These are phyloP conservation scores for Austroboletus rostrupii DNA, from an alignment of 1,284 basidiomycete genomes.

Conservation along the genomic window DNA sequence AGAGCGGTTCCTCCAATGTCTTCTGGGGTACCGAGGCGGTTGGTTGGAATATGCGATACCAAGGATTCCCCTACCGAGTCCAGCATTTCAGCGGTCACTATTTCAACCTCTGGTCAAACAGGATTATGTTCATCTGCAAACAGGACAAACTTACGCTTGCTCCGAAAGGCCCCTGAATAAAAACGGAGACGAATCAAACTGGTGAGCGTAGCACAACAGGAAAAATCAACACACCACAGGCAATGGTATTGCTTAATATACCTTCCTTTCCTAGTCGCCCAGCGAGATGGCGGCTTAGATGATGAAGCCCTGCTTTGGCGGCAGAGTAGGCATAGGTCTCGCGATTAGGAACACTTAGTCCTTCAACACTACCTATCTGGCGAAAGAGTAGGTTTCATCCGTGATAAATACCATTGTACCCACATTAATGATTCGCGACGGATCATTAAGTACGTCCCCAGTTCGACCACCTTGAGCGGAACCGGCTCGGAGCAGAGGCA, in stretches of 20 bases:
- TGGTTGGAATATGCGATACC: conserved; percentile 44
- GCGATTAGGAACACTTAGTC: conserved; percentile 46
- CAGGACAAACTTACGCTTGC: conserved; percentile 40
- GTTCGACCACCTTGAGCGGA: conserved; percentile 42
- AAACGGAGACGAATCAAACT: neutral
- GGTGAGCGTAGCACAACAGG: neutral
- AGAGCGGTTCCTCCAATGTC: conserved; percentile 62
- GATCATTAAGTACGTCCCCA: conserved; percentile 39
- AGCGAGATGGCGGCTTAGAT: conserved; percentile 61
- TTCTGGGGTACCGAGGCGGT: conserved; percentile 57
- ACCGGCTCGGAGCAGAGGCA: conserved; percentile 57
- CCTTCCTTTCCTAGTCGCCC: conserved; percentile 56
- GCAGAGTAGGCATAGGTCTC: conserved; percentile 71
- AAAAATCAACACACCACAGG: conserved; percentile 46
- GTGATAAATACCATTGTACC: conserved; percentile 15
- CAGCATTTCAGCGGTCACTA: conserved; percentile 63
- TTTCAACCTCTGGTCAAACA: neutral
- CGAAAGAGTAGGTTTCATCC: neutral
- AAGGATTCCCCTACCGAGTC: conserved; percentile 46
- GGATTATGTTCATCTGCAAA: neutral
- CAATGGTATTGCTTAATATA: conserved; percentile 67
- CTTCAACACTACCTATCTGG: conserved; percentile 67
- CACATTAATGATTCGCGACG: conserved; percentile 64
- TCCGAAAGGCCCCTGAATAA: conserved; percentile 42
- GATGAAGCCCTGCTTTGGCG: conserved; percentile 61